A percentile compares a stretch with the other conserved stretches of the same genome.
Evolutionary conservation across 1,139 yeast species (phyloP).

Genomic region (Debaryomyces nepalensis): DNA sequence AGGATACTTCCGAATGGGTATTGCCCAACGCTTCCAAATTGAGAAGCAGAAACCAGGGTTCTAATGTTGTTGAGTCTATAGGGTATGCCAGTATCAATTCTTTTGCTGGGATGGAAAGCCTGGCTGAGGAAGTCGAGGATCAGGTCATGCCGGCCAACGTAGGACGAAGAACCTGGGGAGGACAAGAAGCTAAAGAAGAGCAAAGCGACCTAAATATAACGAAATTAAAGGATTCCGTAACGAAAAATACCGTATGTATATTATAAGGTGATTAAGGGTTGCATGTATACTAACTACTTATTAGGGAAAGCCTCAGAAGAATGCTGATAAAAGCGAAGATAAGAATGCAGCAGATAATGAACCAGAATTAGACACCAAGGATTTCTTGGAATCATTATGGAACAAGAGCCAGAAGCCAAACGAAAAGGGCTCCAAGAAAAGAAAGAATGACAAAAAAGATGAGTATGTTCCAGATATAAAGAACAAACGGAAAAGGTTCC

Average conservation of each 20-base stretch:
- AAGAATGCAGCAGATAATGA: conserved; percentile 10
- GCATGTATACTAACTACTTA: conserved; percentile 16
- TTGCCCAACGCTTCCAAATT: conserved; percentile 40
- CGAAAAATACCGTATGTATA: conserved; percentile 16
- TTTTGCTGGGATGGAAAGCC: conserved; percentile 24
- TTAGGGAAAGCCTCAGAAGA: conserved; percentile 5
- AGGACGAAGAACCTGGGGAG: conserved; percentile 34
- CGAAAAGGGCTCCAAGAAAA: conserved; percentile 14
- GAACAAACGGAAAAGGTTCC: conserved; percentile 19
- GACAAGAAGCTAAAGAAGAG: conserved; percentile 29
- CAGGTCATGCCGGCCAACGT: conserved; percentile 19
- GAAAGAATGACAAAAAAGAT: conserved; percentile 18
- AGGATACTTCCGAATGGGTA: conserved; percentile 68
- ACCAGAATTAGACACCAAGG: conserved; percentile 15
- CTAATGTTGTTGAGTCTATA: conserved; percentile 36
- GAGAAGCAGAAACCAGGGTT: conserved; percentile 27
- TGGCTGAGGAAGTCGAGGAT: conserved; percentile 16
- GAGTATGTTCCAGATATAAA: conserved; percentile 22
- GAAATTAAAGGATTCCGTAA: conserved; percentile 26
- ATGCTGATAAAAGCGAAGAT: conserved; percentile 7
- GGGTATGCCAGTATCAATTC: conserved; percentile 54
- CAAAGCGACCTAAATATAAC: conserved; percentile 32
- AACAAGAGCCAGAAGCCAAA: conserved; percentile 25
- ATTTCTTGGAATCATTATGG: conserved; percentile 35
- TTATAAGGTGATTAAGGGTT: background rate